These are phyloP conservation scores for Saussurea involucrata DNA, from an alignment of 129 eudicot genomes.

Conservation along the genomic window DNA sequence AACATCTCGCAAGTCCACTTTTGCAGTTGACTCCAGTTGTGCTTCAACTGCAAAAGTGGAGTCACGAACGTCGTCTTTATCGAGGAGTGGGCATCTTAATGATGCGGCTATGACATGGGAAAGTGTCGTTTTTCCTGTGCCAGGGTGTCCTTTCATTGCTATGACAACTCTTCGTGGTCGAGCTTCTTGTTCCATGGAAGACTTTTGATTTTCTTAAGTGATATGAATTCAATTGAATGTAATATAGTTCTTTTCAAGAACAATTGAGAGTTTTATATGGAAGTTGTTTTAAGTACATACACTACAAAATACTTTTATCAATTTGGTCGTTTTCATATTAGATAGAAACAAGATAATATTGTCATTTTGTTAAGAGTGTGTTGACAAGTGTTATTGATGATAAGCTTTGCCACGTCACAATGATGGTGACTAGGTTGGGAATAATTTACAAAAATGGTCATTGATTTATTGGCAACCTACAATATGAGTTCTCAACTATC, in stretches of 20 bases:
- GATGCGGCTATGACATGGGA: constrained; percentile 52
- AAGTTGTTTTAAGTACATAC: neutral
- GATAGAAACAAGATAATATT: neutral
- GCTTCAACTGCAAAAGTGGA: constrained; percentile 38
- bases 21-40: neutral
- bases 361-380: neutral
- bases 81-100: constrained; percentile 57
- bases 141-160: constrained; percentile 93
- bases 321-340: neutral
- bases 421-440: neutral
- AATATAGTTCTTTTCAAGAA: neutral
- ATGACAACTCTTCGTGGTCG: constrained; percentile 23
- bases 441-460: neutral
- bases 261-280: neutral
- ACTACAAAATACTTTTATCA: neutral
- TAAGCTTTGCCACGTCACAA: constrained; percentile 20
- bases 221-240: neutral
- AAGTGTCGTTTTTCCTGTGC: constrained; percentile 63
- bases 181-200: constrained; percentile 20
- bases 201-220: neutral
- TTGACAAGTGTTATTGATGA: constrained; percentile 20
- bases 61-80: constrained; percentile 66
- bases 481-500: neutral
- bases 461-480: neutral
- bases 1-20: neutral